Conservation (phyloP, 345 rosid genomes). For the Gossypium rotundifolium region DNA sequence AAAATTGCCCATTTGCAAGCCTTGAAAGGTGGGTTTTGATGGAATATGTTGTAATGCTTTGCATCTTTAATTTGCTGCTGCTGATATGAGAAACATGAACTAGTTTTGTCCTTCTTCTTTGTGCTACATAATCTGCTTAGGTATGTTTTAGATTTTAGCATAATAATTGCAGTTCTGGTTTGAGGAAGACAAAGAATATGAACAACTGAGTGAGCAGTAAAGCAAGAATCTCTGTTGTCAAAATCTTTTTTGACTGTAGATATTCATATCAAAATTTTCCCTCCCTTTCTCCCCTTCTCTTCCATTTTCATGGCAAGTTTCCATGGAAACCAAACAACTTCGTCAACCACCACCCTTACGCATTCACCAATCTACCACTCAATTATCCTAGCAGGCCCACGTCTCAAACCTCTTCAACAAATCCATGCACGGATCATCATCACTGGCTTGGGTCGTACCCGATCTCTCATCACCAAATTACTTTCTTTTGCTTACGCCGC, state of each 20-base stretch:
- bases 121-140: not conserved
- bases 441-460: conserved; percentile 47
- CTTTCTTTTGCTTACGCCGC: conserved; percentile 55
- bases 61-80: not conserved
- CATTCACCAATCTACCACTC: conserved; percentile 52
- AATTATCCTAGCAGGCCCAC: conserved; percentile 50
- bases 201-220: conserved; percentile 62
- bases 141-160: no score
- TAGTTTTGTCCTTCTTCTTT: not conserved
- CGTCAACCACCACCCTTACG: not conserved
- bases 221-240: not conserved
- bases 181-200: conserved; percentile 76
- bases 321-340: conserved; percentile 31
- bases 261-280: not conserved
- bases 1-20: conserved; percentile 48
- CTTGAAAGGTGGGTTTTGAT: conserved; percentile 39
- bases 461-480: conserved; percentile 73
- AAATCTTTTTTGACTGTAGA: not conserved
- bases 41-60: not conserved
- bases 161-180: conserved; percentile 37
- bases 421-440: conserved; percentile 53
- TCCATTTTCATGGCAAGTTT: conserved; percentile 25
- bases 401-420: conserved; percentile 55
- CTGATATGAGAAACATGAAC: not conserved
- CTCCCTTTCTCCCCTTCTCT: not conserved